These are phyloP conservation scores for Elsinoe arachidis DNA, from an alignment of 2,329 filamentous ascomycete species.

Conservation along the genomic window DNA sequence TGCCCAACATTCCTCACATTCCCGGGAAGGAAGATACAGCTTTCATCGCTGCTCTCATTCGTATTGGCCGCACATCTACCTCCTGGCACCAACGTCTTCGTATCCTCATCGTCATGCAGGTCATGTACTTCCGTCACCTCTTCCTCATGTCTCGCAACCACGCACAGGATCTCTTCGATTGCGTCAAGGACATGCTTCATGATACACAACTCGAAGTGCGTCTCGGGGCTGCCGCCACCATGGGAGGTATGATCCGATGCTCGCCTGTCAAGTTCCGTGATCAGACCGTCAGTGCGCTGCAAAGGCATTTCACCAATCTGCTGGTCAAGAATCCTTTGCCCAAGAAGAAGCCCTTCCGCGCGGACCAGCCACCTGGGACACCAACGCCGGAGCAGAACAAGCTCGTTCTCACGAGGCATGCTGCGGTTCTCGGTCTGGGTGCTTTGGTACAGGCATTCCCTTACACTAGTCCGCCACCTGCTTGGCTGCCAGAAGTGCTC, in stretches of 20 bases:
- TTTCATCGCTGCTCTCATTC: constrained; percentile 79
- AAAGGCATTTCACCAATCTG: constrained; percentile 67
- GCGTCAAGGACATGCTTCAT: constrained; percentile 90
- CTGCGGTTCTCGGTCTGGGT: constrained; percentile 83
- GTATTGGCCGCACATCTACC: constrained; percentile 71
- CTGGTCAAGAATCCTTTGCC: constrained; percentile 82
- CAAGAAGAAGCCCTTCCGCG: constrained; percentile 40
- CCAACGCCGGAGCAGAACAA: constrained; percentile 65
- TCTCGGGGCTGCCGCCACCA: constrained; percentile 79
- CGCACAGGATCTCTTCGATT: constrained; percentile 74
- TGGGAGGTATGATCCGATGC: constrained; percentile 97
- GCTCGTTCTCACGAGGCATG: constrained; percentile 74
- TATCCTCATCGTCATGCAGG: constrained; percentile 95
- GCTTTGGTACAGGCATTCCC: constrained; percentile 92
- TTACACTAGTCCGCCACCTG: constrained; percentile 83
- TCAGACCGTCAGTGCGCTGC: constrained; percentile 65
- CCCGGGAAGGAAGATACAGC: constrained; percentile 66
- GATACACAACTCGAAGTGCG: constrained; percentile 91
- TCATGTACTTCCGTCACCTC: constrained; percentile 92
- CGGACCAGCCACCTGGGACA: constrained; percentile 43
- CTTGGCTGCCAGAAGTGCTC: constrained; percentile 88
- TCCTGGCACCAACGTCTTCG: constrained; percentile 95
- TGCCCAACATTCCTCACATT: constrained; percentile 90
- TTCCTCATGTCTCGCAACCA: constrained; percentile 73
- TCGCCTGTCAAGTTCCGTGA: constrained; percentile 74